Evolutionary conservation across 75 land plant species (phyloP).

Genomic region (Isoetes taiwanensis): DNA sequence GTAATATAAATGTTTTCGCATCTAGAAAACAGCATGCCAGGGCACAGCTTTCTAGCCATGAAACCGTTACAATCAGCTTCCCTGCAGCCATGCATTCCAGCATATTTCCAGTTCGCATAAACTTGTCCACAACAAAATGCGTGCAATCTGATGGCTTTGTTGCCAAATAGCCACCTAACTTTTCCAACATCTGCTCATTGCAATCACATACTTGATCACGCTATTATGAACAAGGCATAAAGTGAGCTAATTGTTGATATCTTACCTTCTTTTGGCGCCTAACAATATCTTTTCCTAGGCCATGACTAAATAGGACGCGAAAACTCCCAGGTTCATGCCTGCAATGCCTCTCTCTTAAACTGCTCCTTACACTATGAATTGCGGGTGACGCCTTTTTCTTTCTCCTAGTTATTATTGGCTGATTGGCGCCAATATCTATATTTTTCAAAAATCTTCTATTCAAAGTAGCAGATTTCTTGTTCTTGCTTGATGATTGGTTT

Average conservation of each 20-base stretch:
- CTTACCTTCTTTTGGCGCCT: constrained; percentile 77
- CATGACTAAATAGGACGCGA: constrained; percentile 68
- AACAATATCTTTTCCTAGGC: constrained; percentile 45
- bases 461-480: no score
- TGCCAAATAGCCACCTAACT: constrained; percentile 39
- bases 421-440: no score
- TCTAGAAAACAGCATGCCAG: constrained; percentile 61
- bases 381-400: no score
- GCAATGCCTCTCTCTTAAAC: no score
- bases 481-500: no score
- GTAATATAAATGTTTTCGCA: constrained; percentile 58
- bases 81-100: constrained; percentile 77
- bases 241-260: no score
- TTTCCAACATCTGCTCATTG: constrained; percentile 61
- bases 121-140: constrained; percentile 75
- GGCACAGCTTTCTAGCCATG: constrained; percentile 82
- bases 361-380: no score
- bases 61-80: constrained; percentile 63
- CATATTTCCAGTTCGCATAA: constrained; percentile 88
- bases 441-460: no score
- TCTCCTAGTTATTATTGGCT: no score
- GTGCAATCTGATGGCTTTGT: constrained; percentile 60
- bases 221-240: no score
- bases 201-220: no score
- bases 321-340: constrained; percentile 30